A percentile compares a stretch with the other conserved stretches of the same genome.
Evolutionary conservation across 1,284 basidiomycete genomes (phyloP).

Genomic region (Vanrija sp.): DNA sequence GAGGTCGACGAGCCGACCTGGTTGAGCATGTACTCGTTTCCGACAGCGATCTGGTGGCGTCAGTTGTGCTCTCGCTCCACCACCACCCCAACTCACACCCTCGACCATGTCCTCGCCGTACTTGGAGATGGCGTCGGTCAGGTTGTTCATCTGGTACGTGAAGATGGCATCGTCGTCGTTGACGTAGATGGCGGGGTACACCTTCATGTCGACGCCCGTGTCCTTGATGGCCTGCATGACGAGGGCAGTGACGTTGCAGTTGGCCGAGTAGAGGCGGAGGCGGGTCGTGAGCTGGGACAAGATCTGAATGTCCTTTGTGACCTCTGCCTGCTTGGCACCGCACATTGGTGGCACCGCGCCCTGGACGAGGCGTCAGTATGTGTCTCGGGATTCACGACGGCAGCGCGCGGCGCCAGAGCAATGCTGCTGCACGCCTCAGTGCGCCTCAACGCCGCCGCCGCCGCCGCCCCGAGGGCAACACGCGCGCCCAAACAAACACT

Average conservation of each 20-base stretch:
- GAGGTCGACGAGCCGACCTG: constrained; percentile 35
- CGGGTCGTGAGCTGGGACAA: constrained; percentile 47
- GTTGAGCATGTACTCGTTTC: constrained; percentile 75
- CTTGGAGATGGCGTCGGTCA: constrained; percentile 60
- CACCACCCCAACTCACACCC: constrained; percentile 60
- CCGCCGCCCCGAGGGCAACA: neutral
- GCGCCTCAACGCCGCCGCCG: no score
- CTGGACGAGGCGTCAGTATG: neutral
- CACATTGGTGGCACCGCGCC: constrained; percentile 30
- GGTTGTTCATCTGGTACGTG: constrained; percentile 62
- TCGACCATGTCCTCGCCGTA: constrained; percentile 74
- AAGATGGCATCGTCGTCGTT: constrained; percentile 66
- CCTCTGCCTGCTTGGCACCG: constrained; percentile 1
- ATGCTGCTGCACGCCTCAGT: no score
- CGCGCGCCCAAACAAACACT: constrained; percentile 34
- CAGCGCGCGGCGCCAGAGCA: no score
- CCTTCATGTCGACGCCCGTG: constrained; percentile 80
- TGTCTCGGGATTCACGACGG: no score
- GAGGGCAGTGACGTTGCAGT: constrained; percentile 55
- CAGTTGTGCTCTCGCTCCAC: neutral
- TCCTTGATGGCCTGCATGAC: constrained; percentile 74
- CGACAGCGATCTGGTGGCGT: constrained; percentile 29
- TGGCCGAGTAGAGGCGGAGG: constrained; percentile 46
- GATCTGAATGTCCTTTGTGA: constrained; percentile 51
- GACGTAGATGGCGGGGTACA: constrained; percentile 77